These are phyloP conservation scores for Tulasnella sp. DNA, from an alignment of 768 basidiomycete species.

Conservation along the genomic window DNA sequence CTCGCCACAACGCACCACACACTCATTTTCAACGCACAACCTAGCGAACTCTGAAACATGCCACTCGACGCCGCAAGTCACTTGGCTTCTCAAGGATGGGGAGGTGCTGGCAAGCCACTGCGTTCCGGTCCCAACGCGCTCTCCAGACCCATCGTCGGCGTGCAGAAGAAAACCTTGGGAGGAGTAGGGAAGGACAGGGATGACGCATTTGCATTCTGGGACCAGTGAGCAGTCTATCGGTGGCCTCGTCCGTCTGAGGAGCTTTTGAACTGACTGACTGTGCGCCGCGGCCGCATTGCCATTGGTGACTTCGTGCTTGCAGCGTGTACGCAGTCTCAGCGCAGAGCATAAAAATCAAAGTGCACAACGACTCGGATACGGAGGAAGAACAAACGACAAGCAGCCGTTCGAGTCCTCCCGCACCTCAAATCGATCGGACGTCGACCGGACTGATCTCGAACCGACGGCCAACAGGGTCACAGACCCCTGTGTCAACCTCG, in stretches of 20 bases:
- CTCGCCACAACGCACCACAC: too few species aligned
- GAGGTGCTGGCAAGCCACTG: slow-evolving; percentile 76
- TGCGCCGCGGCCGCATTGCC: background rate
- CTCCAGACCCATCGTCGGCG: slow-evolving; percentile 58
- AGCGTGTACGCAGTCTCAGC: slow-evolving; percentile 78
- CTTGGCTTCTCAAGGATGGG: slow-evolving; percentile 76
- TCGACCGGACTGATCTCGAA: slow-evolving; percentile 67
- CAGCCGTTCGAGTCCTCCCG: slow-evolving; percentile 5
- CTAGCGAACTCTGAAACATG: too few species aligned
- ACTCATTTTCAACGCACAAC: too few species aligned
- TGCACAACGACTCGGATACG: slow-evolving; percentile 39
- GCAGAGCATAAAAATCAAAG: slow-evolving; percentile 64
- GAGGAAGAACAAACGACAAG: slow-evolving; percentile 26
- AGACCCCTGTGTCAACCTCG: slow-evolving; percentile 15
- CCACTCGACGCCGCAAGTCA: slow-evolving; percentile 52
- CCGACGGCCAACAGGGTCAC: slow-evolving; percentile 37
- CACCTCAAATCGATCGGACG: slow-evolving; percentile 40
- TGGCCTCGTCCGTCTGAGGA: background rate
- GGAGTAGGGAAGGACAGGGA: slow-evolving; percentile 90
- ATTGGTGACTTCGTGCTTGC: background rate
- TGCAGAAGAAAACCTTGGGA: slow-evolving; percentile 73
- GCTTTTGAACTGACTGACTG: background rate
- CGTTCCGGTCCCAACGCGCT: slow-evolving; percentile 57
- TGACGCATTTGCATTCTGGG: slow-evolving; percentile 96
- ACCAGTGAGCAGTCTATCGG: slow-evolving; percentile 54